Percentiles rank a stretch among this genome's conserved stretches.
phyloP scores from a whole-genome alignment of 2,329 filamentous ascomycete species.

The Aspergillaceae sp. region DNA sequence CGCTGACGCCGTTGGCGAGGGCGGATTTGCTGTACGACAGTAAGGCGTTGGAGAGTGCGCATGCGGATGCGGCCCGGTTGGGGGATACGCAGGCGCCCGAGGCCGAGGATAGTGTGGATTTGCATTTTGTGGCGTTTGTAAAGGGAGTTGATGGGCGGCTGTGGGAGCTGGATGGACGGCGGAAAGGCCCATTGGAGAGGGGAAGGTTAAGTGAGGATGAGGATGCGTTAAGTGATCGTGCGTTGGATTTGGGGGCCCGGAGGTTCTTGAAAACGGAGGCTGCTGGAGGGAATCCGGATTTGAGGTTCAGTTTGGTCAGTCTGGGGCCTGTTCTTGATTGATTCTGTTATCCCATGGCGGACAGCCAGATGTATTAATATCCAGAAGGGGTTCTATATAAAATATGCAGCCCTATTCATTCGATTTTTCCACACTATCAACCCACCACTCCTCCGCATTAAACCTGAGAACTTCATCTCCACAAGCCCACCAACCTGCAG shows the following conservation, averaged over 20 bases:
- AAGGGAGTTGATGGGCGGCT: conserved; percentile 62
- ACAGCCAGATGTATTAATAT: too few species aligned
- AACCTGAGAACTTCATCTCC: conserved; percentile 56
- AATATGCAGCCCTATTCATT: not conserved
- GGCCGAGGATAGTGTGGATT: conserved; percentile 73
- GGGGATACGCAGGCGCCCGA: conserved; percentile 73
- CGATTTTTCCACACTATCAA: conserved; percentile 4
- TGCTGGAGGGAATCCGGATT: conserved; percentile 46
- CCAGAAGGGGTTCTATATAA: not conserved
- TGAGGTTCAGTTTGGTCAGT: conserved; percentile 56
- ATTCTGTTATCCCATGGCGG: not conserved
- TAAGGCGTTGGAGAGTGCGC: conserved; percentile 64
- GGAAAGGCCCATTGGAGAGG: conserved; percentile 64
- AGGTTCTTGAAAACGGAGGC: conserved; percentile 52
- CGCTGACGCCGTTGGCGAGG: conserved; percentile 57
- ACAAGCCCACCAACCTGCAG: conserved; percentile 54
- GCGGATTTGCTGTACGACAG: conserved; percentile 70
- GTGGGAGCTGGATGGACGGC: conserved; percentile 71
- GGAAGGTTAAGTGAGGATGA: conserved; percentile 52
- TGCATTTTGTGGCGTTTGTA: conserved; percentile 94
- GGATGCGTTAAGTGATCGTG: conserved; percentile 67
- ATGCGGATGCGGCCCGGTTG: conserved; percentile 63
- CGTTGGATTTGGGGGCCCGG: conserved; percentile 60
- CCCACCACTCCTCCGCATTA: conserved; percentile 48
- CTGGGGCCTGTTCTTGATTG: conserved; percentile 49